Evolutionary conservation across 1,284 basidiomycete species (phyloP), one percentile per base, ranked within the genome.

Genomic region (Leccinum pachyderme): DNA sequence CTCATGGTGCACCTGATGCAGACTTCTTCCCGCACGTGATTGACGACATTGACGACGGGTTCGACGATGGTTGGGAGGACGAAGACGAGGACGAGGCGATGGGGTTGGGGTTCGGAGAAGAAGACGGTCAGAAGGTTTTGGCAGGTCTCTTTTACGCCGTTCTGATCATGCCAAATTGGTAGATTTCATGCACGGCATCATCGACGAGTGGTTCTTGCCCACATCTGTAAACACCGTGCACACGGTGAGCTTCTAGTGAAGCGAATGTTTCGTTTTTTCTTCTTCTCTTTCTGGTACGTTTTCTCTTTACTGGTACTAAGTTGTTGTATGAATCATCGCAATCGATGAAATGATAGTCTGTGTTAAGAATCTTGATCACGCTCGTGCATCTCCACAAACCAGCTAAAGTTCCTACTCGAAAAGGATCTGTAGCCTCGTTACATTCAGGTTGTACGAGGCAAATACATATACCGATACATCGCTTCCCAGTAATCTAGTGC

Each of bases 171-270:
- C 25, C 15, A 41, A 22, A 9, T 28, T 8, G 1, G 4, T 27
- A 64, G 65, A 53, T 41, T 54, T 51, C 15, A 12, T 61, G 44
- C 62, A 71, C 11, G 51, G 47, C 5, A 29, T 62, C 43, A 22
- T 68, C 25, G 47, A 68, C 47, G 47, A 69, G 32, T 68, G 56
- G 62, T 55, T 68, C 31, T 39, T 67, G 22, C 62, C 67, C 2
- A 47, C 56, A 6, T 45, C 47, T 13, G 29, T 49, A 24, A 70
- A 59, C 32, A 69, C 59, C 15, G 69, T 71, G 39, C 59, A 63
- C 28, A 55, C 51, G 8, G 63, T 71, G 48, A 59, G 52, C 28
- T 64, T 67, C 22, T 71, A 54, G 50, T 28, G 18, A 24, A 44
- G 44, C 3, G 7, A 5, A 4, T 32, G 1, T 31, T 29, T 37